phyloP scores from a whole-genome alignment of 768 basidiomycete species.

The Tricholoma terreum region DNA sequence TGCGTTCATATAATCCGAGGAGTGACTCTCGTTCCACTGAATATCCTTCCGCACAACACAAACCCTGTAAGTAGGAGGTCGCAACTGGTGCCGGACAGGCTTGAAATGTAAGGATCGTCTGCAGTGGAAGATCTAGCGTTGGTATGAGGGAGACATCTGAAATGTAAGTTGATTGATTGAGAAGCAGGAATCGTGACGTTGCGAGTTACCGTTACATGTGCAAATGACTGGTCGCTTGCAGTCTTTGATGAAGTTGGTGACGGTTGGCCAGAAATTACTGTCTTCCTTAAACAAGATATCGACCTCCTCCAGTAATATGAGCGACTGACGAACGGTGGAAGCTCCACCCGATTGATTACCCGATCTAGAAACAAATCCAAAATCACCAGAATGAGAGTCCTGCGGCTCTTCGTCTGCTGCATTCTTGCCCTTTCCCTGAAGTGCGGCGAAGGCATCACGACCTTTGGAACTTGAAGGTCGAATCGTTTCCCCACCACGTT shows the following conservation, averaged over 20 bases:
- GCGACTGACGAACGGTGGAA: constrained; percentile 64
- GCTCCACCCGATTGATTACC: constrained; percentile 9
- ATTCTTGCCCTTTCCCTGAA: background rate
- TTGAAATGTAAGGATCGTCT: constrained; percentile 63
- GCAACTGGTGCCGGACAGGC: constrained; percentile 55
- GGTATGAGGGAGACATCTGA: constrained; percentile 76
- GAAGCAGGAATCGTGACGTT: constrained; percentile 6
- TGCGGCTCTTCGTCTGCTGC: background rate
- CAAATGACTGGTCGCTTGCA: constrained; percentile 87
- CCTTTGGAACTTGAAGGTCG: constrained; percentile 1
- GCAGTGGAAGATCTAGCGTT: constrained; percentile 68
- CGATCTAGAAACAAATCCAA: constrained; percentile 19
- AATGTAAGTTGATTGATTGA: constrained; percentile 7
- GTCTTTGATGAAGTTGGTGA: constrained; percentile 76
- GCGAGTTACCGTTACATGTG: constrained; percentile 86
- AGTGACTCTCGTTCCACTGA: constrained; percentile 41
- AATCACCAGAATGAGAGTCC: constrained; percentile 13
- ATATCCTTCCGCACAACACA: constrained; percentile 58
- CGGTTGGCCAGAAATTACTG: constrained; percentile 78
- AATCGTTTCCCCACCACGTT: background rate
- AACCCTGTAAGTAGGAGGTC: constrained; percentile 62
- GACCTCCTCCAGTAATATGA: constrained; percentile 92
- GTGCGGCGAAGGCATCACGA: constrained; percentile 1
- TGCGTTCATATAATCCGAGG: constrained; percentile 41
- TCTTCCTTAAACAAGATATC: constrained; percentile 92